Base-by-base conservation (phyloP, 2,329 filamentous ascomycete species). In the Metarhizium album region DNA sequence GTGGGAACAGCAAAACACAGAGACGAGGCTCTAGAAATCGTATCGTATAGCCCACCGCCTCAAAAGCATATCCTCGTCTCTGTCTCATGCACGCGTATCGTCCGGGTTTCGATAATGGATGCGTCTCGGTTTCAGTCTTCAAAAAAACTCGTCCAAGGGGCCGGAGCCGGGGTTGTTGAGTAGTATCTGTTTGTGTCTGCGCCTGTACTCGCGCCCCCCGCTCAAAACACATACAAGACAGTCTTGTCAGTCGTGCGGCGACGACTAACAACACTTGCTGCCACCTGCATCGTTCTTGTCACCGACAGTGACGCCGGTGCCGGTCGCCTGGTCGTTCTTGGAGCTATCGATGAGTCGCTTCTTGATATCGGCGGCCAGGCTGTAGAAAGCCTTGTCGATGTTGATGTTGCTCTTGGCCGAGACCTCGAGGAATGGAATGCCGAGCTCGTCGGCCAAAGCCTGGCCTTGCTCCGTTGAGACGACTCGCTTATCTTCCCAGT, bases 371-470 rank as follows among this genome's bases (percentile, higher is more conserved):
- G 86, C 82, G 16, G 93, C 93, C 60, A 98, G 81, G 67, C 80
- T 90, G 76, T 94, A 97, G 69, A 98, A 98, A 18, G 93, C 93
- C 75, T 96, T 90, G 72, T 98, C 93, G 64, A 98, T 94, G 73
- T 98, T 98, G 82, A 95, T 96, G 75, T 97, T 97, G 75, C 87
- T 91, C 80, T 98, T 98, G 58, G 93, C 93, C 18, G 89, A 95
- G 55, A 98, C 93, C 70, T 98, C 93, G 67, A 98, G 86, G 78
- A 98, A 98, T 20, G 93, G 91, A 58, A 98, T 95, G 64, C 90
- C 90, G 54, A 98, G 84, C 72, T 97, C 93, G 71, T 95, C 87
- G 53, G 93, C 93, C 51, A 98, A 81, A 58, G 85, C 84, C 70
- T 98, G 90, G 61, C 93, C 93, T 65, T 90, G 86, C 69, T 96